Base-by-base conservation (phyloP, 169 alveolate species). In the Plasmodium knowlesi region DNA sequence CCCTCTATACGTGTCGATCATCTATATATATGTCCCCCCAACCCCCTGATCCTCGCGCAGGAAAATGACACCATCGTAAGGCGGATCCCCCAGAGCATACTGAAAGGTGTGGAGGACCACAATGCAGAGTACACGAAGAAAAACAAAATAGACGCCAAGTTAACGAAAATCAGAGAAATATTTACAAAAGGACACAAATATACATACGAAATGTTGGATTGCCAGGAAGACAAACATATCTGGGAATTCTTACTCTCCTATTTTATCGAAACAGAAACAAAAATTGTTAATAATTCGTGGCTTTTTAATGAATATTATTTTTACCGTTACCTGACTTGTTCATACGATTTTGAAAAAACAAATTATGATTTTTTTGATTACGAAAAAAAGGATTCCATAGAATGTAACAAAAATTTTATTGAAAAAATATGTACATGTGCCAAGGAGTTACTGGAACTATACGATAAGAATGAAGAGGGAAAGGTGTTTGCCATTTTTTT, bases 41-140 rank as follows among this genome's bases (percentile, higher is more conserved):
- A 1, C 30, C 67, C 30, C 30, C 1, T n/a, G n/a, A n/a, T n/a
- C n/a, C n/a, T n/a, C n/a, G n/a, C 39, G 10, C 54, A 86, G 93
- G 93, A 86, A 86, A 86, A 86, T n/a, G 93, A 86, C 71, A 86
- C 93, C 67, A 76, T 86, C 19, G 61, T 86, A 32, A 25, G 93
- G 50, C 54, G 93, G 32, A 86, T 86, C 28, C 93, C 93, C 43
- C 46, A 74, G 14, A 34, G 53, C 34, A 86, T 86, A n/a, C 41
- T 86, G 30, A 73, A 86, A 37, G 28, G 93, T 9, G 85, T 86
- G 32, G 85, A 78, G 50, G 81, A 86, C 43, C 86, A 86, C 61
- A 86, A 86, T 30, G 34, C 16, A 16, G 86, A 86, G 67, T 86
- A 86, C 46, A 78, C 80, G 41, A 34, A 86, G 34, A 16, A 86